These are phyloP conservation scores for Rhizopogon salebrosus DNA, from an alignment of 768 basidiomycete genomes.

Conservation along the genomic window DNA sequence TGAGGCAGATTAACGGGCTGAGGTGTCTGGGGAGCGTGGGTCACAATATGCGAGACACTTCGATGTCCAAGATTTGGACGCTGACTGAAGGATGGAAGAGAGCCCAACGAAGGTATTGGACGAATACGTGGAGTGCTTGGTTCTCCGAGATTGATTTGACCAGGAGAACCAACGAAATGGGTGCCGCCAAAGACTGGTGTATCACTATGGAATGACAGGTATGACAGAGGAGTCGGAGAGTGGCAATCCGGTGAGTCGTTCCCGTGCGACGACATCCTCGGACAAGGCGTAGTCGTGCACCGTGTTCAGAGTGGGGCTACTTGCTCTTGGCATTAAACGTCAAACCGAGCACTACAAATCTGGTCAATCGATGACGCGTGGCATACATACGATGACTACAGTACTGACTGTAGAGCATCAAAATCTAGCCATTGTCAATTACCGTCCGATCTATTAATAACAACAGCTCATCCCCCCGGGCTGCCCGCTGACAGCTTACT, in stretches of 20 bases:
- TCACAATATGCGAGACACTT: slow-evolving; percentile 2
- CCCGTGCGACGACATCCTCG: neutral
- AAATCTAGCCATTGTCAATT: too few relatives aligned
- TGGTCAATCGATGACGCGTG: too few relatives aligned
- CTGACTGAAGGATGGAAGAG: neutral
- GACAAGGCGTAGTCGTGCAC: too few relatives aligned
- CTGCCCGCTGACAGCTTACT: too few relatives aligned
- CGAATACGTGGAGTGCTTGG: slow-evolving; percentile 11
- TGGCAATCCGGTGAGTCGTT: neutral
- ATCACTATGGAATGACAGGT: slow-evolving; percentile 10
- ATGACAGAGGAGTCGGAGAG: neutral
- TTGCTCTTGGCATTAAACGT: too few relatives aligned
- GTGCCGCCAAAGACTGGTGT: neutral
- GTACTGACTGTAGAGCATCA: too few relatives aligned
- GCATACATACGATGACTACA: too few relatives aligned
- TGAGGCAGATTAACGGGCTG: neutral
- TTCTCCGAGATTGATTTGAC: slow-evolving; percentile 9
- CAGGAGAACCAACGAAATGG: slow-evolving; percentile 23
- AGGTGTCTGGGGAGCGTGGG: slow-evolving; percentile 1
- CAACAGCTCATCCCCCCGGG: too few relatives aligned
- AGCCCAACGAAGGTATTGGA: slow-evolving; percentile 14
- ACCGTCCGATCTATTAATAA: too few relatives aligned
- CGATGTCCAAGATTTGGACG: slow-evolving; percentile 6
- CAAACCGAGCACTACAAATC: too few relatives aligned
- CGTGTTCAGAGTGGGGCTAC: too few relatives aligned